These are phyloP conservation scores for Geum urbanum DNA, from an alignment of 306 rosid genomes.

Conservation along the genomic window DNA sequence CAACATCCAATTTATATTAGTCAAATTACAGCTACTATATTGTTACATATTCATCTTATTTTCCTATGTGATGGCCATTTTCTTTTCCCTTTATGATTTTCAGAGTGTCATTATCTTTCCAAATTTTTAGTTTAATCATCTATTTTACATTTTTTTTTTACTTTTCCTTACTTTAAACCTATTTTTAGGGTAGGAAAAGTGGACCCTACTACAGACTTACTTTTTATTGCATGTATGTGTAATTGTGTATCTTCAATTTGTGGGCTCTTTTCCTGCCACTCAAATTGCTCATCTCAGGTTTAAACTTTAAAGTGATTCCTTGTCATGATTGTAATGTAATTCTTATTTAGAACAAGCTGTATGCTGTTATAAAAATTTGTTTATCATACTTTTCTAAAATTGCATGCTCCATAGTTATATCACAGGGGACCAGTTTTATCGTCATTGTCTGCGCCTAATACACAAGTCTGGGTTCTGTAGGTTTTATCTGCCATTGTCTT, in stretches of 20 bases:
- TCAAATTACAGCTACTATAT: no score
- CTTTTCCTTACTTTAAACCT: no score
- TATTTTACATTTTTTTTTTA: no score
- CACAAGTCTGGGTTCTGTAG: not conserved
- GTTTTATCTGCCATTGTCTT: not conserved
- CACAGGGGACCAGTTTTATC: not conserved
- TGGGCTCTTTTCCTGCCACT: not conserved
- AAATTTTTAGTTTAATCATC: not conserved
- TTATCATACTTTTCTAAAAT: not conserved
- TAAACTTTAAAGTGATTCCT: not conserved
- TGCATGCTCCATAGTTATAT: not conserved
- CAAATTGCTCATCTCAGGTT: not conserved
- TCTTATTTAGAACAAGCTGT: not conserved
- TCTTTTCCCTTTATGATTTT: not conserved
- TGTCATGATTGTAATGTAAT: not conserved
- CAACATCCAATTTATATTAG: not conserved
- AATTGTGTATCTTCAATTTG: not conserved
- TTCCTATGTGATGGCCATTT: not conserved
- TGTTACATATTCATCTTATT: not conserved
- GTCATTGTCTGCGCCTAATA: not conserved
- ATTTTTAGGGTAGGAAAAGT: no score
- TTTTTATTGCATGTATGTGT: not conserved
- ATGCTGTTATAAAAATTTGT: not conserved
- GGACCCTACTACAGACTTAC: no score
- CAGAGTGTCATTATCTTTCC: not conserved